These are phyloP conservation scores for Claviceps sorghi DNA, from an alignment of 2,329 filamentous ascomycete genomes.

Conservation along the genomic window DNA sequence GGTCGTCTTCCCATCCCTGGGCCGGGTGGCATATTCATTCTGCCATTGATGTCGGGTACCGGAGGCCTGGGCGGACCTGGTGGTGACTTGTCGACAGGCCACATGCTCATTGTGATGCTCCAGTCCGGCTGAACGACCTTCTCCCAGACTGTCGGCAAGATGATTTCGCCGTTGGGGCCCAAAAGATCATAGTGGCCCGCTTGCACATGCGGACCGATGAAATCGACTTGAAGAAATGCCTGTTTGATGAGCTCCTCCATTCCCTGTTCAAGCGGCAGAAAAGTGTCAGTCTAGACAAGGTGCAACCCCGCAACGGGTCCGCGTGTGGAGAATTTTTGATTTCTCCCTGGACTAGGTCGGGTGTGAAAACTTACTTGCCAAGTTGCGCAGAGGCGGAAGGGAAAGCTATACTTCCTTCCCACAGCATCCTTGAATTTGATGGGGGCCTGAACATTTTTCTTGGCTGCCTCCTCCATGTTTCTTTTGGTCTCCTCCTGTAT, in stretches of 20 bases:
- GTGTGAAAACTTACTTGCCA: conserved; percentile 54
- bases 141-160: conserved; percentile 66
- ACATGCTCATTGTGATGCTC: conserved; percentile 41
- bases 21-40: conserved; percentile 3
- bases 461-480: conserved; percentile 31
- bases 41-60: conserved; percentile 3
- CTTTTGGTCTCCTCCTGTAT: conserved; percentile 41
- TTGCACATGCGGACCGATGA: conserved; percentile 60
- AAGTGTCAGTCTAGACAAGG: conserved; percentile 3
- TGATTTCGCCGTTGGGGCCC: conserved; percentile 68
- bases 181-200: conserved; percentile 69
- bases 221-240: conserved; percentile 65
- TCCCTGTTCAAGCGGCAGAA: conserved; percentile 35
- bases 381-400: conserved; percentile 69
- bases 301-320: neutral
- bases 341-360: neutral
- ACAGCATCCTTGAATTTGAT: conserved; percentile 88
- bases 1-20: neutral
- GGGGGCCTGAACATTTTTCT: conserved; percentile 50
- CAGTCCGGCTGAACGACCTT: conserved; percentile 62
- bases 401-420: conserved; percentile 83
- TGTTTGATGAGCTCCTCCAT: conserved; percentile 81
- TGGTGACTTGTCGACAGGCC: conserved; percentile 35
- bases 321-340: neutral
- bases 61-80: neutral